A percentile compares a stretch with the other conserved stretches of the same genome.
Conservation (phyloP, 2,329 filamentous ascomycete species). For the Fusarium algeriense region DNA sequence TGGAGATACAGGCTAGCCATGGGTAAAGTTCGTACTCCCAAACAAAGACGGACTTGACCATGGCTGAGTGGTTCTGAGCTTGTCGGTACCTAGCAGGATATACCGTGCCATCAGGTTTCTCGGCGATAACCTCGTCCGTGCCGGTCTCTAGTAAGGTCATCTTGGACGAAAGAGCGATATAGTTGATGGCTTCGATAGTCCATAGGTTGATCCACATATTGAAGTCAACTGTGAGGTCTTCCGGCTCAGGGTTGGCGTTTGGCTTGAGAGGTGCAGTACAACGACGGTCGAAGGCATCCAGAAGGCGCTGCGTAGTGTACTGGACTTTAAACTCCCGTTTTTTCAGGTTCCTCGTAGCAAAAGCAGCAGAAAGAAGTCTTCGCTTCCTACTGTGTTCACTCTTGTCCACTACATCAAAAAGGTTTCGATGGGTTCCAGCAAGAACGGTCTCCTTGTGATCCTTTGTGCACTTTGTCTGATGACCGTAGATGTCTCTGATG, state of each 20-base stretch:
- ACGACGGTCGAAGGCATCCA: constrained; percentile 57
- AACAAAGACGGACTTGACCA: constrained; percentile 61
- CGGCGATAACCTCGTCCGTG: constrained; percentile 57
- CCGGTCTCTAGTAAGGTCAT: constrained; percentile 65
- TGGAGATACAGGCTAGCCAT: constrained; percentile 59
- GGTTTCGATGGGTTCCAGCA: constrained; percentile 62
- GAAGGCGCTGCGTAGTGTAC: constrained; percentile 62
- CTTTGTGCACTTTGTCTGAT: constrained; percentile 63
- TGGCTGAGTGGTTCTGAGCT: constrained; percentile 62
- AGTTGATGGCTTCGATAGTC: constrained; percentile 67
- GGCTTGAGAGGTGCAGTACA: constrained; percentile 54
- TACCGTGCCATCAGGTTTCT: constrained; percentile 59
- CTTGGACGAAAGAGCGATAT: constrained; percentile 65
- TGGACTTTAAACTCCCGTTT: constrained; percentile 67
- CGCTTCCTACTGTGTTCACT: constrained; percentile 64
- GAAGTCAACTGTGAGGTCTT: constrained; percentile 62
- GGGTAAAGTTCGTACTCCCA: constrained; percentile 66
- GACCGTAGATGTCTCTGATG: constrained; percentile 55
- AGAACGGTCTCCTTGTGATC: constrained; percentile 59
- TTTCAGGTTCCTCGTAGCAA: constrained; percentile 66
- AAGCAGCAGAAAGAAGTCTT: constrained; percentile 62
- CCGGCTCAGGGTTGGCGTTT: constrained; percentile 41
- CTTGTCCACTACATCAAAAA: constrained; percentile 66
- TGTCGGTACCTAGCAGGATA: constrained; percentile 61
- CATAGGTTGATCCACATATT: constrained; percentile 66